These are phyloP conservation scores for Solanum chaucha DNA, from an alignment of 257 asterid genomes.

Conservation along the genomic window DNA sequence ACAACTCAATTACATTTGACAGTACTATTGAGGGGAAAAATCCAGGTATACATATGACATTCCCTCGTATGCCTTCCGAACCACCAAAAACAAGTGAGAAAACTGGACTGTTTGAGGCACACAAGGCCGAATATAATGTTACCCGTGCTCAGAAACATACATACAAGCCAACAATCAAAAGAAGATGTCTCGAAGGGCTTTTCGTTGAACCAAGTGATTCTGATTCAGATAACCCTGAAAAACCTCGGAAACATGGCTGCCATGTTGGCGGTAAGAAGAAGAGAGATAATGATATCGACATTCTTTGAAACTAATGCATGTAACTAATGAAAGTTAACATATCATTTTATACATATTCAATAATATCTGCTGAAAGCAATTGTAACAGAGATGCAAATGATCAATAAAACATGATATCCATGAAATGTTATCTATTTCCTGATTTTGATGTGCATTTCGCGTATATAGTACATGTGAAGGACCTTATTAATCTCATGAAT, in stretches of 20 bases:
- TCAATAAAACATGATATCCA: neutral
- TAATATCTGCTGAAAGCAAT: neutral
- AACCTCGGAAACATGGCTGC: conserved; percentile 74
- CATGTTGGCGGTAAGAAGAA: conserved; percentile 37
- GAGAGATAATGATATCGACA: conserved; percentile 15
- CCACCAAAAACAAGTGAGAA: conserved; percentile 9
- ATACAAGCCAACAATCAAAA: conserved; percentile 49
- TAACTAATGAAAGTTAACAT: neutral
- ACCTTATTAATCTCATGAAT: conserved; percentile 18
- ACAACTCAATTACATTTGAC: conserved; percentile 63
- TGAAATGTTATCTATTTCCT: too few relatives aligned
- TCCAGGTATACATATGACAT: conserved; percentile 64
- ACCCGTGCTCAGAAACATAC: conserved; percentile 33
- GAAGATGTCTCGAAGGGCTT: conserved; percentile 78
- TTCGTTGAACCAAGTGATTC: conserved; percentile 72
- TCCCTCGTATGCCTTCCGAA: conserved; percentile 21
- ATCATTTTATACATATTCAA: neutral
- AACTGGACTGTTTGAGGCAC: conserved; percentile 11
- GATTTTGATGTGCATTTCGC: too few relatives aligned
- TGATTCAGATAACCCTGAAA: conserved; percentile 39
- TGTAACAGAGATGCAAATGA: neutral
- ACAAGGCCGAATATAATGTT: conserved; percentile 33
- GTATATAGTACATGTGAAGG: neutral
- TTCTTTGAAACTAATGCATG: conserved; percentile 12
- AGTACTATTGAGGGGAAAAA: conserved; percentile 43